Conservation (phyloP, 768 basidiomycete genomes). For the Termitomyces sp. region DNA sequence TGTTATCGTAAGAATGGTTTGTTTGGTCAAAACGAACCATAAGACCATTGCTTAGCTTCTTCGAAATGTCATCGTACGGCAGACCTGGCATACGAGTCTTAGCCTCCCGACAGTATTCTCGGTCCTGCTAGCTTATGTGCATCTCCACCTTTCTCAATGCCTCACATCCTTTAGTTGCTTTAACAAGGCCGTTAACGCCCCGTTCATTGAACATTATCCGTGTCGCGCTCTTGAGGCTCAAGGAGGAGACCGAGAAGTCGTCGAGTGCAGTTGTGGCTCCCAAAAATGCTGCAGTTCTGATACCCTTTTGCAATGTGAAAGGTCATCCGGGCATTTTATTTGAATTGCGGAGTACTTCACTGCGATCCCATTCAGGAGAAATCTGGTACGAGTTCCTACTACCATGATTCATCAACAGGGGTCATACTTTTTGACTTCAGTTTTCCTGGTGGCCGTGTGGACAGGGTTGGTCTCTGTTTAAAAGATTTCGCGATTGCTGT, state of each 20-base stretch:
- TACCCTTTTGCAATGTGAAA: constrained; percentile 74
- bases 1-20: background rate
- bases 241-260: constrained; percentile 1
- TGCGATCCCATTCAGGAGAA: constrained; percentile 75
- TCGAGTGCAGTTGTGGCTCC: background rate
- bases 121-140: background rate
- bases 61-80: background rate
- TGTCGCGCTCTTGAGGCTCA: constrained; percentile 9
- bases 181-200: constrained; percentile 36
- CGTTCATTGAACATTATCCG: constrained; percentile 29
- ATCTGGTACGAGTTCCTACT: constrained; percentile 48
- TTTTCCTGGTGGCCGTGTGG: constrained; percentile 72
- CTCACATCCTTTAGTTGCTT: constrained; percentile 19
- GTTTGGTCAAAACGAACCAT: background rate
- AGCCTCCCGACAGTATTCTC: background rate
- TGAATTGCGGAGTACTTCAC: constrained; percentile 60
- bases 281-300: constrained; percentile 62
- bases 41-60: background rate
- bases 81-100: background rate
- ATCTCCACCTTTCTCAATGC: constrained; percentile 4
- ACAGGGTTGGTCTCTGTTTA: constrained; percentile 39
- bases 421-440: constrained; percentile 27
- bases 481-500: background rate
- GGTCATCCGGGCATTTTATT: constrained; percentile 63
- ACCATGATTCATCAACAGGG: background rate